Evolutionary conservation across 2,329 filamentous ascomycete genomes (phyloP).

Genomic region (Paramyrothecium roridum): DNA sequence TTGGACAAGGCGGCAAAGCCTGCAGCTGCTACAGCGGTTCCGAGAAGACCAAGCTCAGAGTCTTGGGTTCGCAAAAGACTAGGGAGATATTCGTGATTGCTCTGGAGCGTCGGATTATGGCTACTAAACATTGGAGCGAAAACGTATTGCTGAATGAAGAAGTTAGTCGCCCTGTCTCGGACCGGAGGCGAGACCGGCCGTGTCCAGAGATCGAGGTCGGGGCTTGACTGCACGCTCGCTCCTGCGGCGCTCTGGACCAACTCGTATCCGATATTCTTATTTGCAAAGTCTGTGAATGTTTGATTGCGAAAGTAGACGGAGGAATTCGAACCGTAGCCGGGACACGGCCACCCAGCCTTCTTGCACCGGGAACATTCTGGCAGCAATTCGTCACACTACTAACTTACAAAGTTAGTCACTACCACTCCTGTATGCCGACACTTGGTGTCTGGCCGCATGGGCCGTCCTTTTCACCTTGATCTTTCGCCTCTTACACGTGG

Average conservation of each 20-base stretch:
- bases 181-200: slow-evolving; percentile 7
- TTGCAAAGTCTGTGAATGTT: no score
- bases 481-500: slow-evolving; percentile 14
- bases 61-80: slow-evolving; percentile 5
- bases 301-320: slow-evolving; percentile 8
- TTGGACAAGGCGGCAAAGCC: slow-evolving; percentile 17
- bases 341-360: slow-evolving; percentile 12
- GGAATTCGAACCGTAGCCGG: slow-evolving; percentile 5
- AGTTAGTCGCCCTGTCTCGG: slow-evolving; percentile 10
- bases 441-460: accelerated
- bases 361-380: slow-evolving; percentile 13
- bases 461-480: slow-evolving; percentile 10
- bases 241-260: no score
- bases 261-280: no score
- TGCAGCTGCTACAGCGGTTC: slow-evolving; percentile 9
- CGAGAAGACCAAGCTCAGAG: slow-evolving; percentile 8
- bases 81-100: slow-evolving; percentile 14
- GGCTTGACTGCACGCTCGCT: no score
- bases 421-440: no score
- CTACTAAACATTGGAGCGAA: neutral
- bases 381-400: slow-evolving; percentile 11
- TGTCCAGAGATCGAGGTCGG: slow-evolving; percentile 2
- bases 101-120: neutral
- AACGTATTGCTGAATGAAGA: slow-evolving; percentile 17
- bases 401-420: neutral